Percentiles rank a stretch among this genome's conserved stretches.
These are phyloP conservation scores for Symbiodinium natans DNA, from an alignment of 73 alveolate genomes.

Conservation along the genomic window DNA sequence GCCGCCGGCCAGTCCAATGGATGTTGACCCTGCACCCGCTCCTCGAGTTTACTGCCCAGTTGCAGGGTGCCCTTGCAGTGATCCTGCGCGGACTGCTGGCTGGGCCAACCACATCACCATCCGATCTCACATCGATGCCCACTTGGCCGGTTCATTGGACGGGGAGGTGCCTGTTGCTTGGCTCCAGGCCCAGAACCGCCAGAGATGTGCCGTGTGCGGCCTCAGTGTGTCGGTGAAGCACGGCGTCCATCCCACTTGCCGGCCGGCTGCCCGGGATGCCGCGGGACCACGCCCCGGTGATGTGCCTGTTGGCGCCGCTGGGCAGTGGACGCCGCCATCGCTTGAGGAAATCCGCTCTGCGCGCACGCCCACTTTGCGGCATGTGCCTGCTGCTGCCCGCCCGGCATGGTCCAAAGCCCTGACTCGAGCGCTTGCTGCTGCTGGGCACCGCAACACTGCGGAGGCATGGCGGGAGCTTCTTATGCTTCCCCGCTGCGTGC, in stretches of 20 bases:
- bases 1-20: no score
- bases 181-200: neutral
- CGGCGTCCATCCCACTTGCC: constrained; percentile 23
- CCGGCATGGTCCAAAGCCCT: neutral
- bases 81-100: neutral
- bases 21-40: neutral
- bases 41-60: neutral
- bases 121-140: neutral
- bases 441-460: neutral
- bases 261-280: neutral
- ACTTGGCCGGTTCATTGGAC: neutral
- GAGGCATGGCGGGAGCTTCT: constrained; percentile 23
- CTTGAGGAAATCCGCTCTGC: neutral
- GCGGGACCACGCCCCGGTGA: neutral
- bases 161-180: neutral
- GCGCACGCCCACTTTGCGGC: constrained; percentile 12
- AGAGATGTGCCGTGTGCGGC: neutral
- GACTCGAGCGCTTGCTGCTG: constrained; percentile 12
- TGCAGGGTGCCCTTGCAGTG: neutral
- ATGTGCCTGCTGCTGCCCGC: constrained; percentile 12
- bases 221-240: neutral
- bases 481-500: constrained; percentile 16
- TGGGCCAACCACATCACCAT: neutral
- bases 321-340: constrained; percentile 16
- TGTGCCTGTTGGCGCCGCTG: neutral